Evolutionary conservation across 1,284 basidiomycete species (phyloP).

Genomic region (Cerioporus squamosus): DNA sequence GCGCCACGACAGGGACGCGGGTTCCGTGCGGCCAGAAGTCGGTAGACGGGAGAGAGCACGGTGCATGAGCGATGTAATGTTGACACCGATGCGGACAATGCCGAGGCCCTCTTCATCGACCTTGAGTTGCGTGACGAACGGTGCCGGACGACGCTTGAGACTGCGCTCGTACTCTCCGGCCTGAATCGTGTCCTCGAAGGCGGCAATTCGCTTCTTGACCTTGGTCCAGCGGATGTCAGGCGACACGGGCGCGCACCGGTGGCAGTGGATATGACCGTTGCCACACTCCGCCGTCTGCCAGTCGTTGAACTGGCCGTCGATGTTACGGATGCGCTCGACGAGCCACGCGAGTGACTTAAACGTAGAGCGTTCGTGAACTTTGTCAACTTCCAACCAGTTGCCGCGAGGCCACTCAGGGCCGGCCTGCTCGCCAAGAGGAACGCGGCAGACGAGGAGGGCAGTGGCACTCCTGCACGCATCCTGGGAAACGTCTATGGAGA

Average conservation of each 20-base stretch:
- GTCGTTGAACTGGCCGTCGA: slow-evolving; percentile 64
- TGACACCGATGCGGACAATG: slow-evolving; percentile 84
- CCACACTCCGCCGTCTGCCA: slow-evolving; percentile 59
- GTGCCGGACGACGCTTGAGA: slow-evolving; percentile 84
- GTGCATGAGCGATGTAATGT: slow-evolving; percentile 86
- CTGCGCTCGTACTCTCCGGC: slow-evolving; percentile 88
- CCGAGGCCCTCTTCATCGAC: slow-evolving; percentile 69
- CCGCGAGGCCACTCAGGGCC: slow-evolving; percentile 80
- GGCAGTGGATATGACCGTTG: slow-evolving; percentile 53
- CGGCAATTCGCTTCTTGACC: slow-evolving; percentile 58
- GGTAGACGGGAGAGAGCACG: slow-evolving; percentile 87
- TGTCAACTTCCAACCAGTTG: slow-evolving; percentile 81
- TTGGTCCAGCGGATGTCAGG: slow-evolving; percentile 80
- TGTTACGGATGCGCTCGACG: slow-evolving; percentile 78
- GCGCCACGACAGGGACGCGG: slow-evolving; percentile 74
- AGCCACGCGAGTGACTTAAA: slow-evolving; percentile 88
- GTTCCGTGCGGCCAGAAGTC: slow-evolving; percentile 50
- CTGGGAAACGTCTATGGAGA: slow-evolving; percentile 57
- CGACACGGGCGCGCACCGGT: slow-evolving; percentile 79
- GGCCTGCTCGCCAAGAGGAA: slow-evolving; percentile 69
- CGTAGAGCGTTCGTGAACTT: slow-evolving; percentile 80
- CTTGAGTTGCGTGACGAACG: slow-evolving; percentile 88
- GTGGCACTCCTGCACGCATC: slow-evolving; percentile 75
- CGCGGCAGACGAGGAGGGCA: slow-evolving; percentile 78
- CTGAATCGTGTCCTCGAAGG: slow-evolving; percentile 83